Conservation (phyloP, 805 yeast genomes). For the Ogataea pini region DNA sequence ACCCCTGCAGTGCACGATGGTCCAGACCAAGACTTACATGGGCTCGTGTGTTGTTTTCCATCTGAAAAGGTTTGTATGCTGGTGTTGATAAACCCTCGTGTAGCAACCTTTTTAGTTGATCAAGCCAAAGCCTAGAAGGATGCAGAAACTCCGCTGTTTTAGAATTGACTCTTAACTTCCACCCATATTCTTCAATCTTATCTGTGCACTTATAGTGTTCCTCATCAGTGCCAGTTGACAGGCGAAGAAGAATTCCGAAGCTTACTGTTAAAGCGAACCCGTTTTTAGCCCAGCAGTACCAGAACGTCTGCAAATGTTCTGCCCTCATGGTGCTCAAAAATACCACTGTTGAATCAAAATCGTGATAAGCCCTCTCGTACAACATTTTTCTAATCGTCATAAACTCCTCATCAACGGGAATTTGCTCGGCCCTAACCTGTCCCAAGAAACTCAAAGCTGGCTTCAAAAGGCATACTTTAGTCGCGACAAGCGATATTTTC, state of each 20-base stretch:
- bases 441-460: slow-evolving; percentile 18
- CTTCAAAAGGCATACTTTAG: slow-evolving; percentile 13
- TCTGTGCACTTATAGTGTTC: slow-evolving; percentile 15
- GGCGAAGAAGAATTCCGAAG: slow-evolving; percentile 13
- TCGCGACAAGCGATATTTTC: slow-evolving; percentile 13
- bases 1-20: not conserved
- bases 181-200: slow-evolving; percentile 18
- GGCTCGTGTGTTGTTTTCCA: not conserved
- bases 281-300: slow-evolving; percentile 21
- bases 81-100: not conserved
- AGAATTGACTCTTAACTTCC: slow-evolving; percentile 20
- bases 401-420: slow-evolving; percentile 12
- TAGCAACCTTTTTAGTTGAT: slow-evolving; percentile 14
- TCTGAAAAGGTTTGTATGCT: not conserved
- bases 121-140: slow-evolving; percentile 20
- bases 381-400: slow-evolving; percentile 11
- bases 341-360: slow-evolving; percentile 13
- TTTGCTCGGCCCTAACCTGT: slow-evolving; percentile 1
- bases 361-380: slow-evolving; percentile 16
- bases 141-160: slow-evolving; percentile 22
- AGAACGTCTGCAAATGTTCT: slow-evolving; percentile 23
- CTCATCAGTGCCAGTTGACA: slow-evolving; percentile 7
- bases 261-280: slow-evolving; percentile 15
- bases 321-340: slow-evolving; percentile 21
- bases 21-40: not conserved